Evolutionary conservation across 441 rosid species (phyloP).

Genomic region (Manihot esculenta): DNA sequence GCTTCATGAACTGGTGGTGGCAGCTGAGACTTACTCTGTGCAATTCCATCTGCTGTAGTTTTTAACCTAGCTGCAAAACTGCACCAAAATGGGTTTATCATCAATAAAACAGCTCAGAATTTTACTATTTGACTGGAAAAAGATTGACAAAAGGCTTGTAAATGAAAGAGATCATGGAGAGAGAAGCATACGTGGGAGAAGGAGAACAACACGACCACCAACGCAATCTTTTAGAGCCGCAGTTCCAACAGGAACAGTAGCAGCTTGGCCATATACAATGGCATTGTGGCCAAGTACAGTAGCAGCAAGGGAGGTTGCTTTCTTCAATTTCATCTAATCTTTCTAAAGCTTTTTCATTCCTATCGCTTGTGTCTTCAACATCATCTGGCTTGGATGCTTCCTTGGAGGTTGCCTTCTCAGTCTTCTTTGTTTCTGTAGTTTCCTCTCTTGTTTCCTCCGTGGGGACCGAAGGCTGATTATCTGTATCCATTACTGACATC

Average conservation of each 20-base stretch:
- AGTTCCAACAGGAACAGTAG: slow-evolving; percentile 42
- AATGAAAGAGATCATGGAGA: slow-evolving; percentile 4
- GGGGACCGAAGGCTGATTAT: slow-evolving; percentile 16
- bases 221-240: slow-evolving; percentile 24
- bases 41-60: slow-evolving; percentile 10
- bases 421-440: no score
- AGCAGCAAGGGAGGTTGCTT: slow-evolving; percentile 27
- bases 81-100: slow-evolving; percentile 6
- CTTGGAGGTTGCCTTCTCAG: not conserved
- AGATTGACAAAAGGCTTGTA: slow-evolving; percentile 4
- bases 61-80: slow-evolving; percentile 27
- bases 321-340: no score
- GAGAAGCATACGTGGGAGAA: slow-evolving; percentile 29
- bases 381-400: slow-evolving; percentile 6
- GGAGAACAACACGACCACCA: slow-evolving; percentile 23
- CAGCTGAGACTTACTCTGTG: not conserved
- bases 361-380: not conserved
- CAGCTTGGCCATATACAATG: slow-evolving; percentile 37
- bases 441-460: no score
- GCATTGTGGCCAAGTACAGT: no score
- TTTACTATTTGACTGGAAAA: not conserved
- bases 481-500: no score
- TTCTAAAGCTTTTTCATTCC: slow-evolving; percentile 21
- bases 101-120: not conserved
- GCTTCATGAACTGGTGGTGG: not conserved